Evolutionary conservation across 2,329 filamentous ascomycete genomes (phyloP).

Genomic region (Phyllosticta citrichinensis): DNA sequence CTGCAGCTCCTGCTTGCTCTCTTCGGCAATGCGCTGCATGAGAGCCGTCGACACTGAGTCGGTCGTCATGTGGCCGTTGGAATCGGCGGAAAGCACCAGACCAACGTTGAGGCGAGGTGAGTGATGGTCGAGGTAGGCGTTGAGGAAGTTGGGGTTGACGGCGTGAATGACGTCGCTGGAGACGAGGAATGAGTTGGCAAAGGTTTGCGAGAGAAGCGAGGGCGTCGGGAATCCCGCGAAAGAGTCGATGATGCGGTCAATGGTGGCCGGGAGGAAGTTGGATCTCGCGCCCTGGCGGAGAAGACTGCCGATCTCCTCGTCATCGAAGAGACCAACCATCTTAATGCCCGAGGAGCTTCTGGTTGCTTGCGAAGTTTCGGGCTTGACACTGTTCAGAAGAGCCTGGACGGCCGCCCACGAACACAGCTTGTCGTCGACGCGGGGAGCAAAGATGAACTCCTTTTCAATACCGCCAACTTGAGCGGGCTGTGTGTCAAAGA

Average conservation of each 20-base stretch:
- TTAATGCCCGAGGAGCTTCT: conserved; percentile 63
- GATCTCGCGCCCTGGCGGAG: conserved; percentile 81
- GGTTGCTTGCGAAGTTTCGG: conserved; percentile 39
- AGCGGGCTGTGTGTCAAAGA: conserved; percentile 83
- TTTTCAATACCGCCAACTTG: conserved; percentile 74
- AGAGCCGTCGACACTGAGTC: conserved; percentile 78
- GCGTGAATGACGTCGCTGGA: conserved; percentile 91
- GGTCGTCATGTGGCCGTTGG: conserved; percentile 94
- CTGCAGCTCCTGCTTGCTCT: conserved; percentile 62
- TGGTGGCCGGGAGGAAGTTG: conserved; percentile 73
- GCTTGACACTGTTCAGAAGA: conserved; percentile 56
- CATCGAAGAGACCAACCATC: conserved; percentile 87
- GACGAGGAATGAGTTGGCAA: conserved; percentile 84
- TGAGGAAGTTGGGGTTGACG: conserved; percentile 86
- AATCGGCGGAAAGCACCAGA: conserved; percentile 67
- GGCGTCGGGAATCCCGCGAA: conserved; percentile 42
- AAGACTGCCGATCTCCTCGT: conserved; percentile 89
- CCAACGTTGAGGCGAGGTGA: conserved; percentile 82
- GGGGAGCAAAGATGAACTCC: conserved; percentile 89
- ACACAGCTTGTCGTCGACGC: conserved; percentile 96
- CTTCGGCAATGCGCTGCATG: conserved; percentile 66
- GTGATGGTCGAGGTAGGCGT: conserved; percentile 75
- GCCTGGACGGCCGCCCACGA: conserved; percentile 84
- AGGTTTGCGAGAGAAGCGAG: conserved; percentile 65
- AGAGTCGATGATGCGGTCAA: conserved; percentile 72